Base-by-base conservation (phyloP, 805 yeast species). In the Debaryomyces prosopidis region DNA sequence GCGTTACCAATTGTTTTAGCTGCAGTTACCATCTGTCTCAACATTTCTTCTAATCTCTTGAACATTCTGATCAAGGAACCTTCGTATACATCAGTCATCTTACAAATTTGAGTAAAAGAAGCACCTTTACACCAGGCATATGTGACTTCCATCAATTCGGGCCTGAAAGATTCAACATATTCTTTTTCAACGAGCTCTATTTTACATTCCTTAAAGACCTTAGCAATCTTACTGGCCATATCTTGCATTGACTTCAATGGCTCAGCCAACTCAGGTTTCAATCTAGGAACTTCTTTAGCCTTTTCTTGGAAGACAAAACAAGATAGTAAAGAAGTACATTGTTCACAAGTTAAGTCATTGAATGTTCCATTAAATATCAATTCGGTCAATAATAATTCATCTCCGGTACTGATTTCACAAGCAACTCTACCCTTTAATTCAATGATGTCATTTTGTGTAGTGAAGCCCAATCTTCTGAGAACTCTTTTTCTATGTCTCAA, bases 81-180 rank as follows among this genome's bases (percentile, higher is more conserved):
- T 71, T 94, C 99, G 56, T 92, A 94, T 36, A 94, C 98, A 62
- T 94, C 99, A 0, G 99, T 94, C 97, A 94, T 90, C 66, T 92
- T 92, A 72, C 98, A 92, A 51, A 94, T 92, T 63, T 92, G 97
- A 0, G 97, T 92, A 66, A 94, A 94, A 0, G 94, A 74, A 5
- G 96, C 97, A 15, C 98, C 98, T 62, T 86, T 85, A 65, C 97
- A 89, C 99, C 99, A 94, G 39, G 92, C 87, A 65, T 73, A 89
- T 1, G 94, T 97, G 42, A 94, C 97, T 63, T 91, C 98, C 98
- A 94, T 92, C 49, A 94, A 76, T 62, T 94, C 96, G 15, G 90
- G 85, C 68, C 96, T 83, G 73, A 94, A 95, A 20, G 86, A 78
- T 62, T 90, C 96, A 34, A 94, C 86, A 60, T 94, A 94, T 46